phyloP scores from a whole-genome alignment of 1,284 basidiomycete genomes.

The Phellopilus nigrolimitatus region DNA sequence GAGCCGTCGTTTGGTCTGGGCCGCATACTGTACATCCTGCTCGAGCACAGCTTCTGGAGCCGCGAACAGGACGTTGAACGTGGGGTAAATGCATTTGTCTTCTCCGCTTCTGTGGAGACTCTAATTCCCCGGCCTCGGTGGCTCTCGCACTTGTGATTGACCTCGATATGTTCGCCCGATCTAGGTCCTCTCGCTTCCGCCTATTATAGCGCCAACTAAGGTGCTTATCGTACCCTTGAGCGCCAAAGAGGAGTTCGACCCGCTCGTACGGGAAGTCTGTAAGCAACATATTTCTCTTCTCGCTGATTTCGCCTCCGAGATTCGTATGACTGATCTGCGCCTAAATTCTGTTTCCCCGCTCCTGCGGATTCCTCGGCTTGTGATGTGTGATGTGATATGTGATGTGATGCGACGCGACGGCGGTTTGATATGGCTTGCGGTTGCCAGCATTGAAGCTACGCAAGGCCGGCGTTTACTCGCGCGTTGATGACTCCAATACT shows the following conservation, averaged over 20 bases:
- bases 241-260: slow-evolving; percentile 80
- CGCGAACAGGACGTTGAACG: slow-evolving; percentile 89
- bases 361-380: background rate
- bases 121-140: background rate
- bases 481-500: slow-evolving; percentile 93
- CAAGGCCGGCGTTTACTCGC: slow-evolving; percentile 81
- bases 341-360: slow-evolving; percentile 17
- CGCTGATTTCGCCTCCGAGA: slow-evolving; percentile 12
- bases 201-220: slow-evolving; percentile 93
- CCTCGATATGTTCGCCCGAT: slow-evolving; percentile 16
- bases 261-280: slow-evolving; percentile 89
- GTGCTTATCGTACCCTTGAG: slow-evolving; percentile 96
- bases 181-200: slow-evolving; percentile 85
- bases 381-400: background rate
- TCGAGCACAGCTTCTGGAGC: slow-evolving; percentile 97
- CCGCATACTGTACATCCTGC: slow-evolving; percentile 89
- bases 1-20: slow-evolving; percentile 99
- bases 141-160: slow-evolving; percentile 12
- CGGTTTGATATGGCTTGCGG: slow-evolving; percentile 15
- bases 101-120: slow-evolving; percentile 12
- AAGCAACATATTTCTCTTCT: slow-evolving; percentile 36
- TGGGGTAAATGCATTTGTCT: slow-evolving; percentile 53
- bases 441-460: slow-evolving; percentile 78
- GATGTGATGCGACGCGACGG: slow-evolving; percentile 2
- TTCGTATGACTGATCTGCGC: slow-evolving; percentile 18